Conservation (phyloP, 495 filamentous ascomycete genomes). For the Pseudomonodictys pantanalensis region DNA sequence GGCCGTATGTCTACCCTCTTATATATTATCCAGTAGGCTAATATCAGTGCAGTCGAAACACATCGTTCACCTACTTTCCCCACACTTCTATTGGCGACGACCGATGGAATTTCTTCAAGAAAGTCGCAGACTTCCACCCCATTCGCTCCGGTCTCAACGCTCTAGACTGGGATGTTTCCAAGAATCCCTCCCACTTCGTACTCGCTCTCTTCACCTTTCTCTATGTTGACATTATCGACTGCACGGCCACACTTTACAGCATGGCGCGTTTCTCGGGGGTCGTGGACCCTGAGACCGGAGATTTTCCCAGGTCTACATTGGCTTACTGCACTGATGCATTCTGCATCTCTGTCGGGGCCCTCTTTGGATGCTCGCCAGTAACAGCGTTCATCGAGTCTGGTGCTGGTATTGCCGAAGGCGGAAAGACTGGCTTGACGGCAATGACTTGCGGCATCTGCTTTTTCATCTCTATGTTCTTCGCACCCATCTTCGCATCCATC, state of each 20-base stretch:
- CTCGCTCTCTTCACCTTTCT: slow-evolving; percentile 80
- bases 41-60: slow-evolving; percentile 47
- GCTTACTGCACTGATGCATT: slow-evolving; percentile 80
- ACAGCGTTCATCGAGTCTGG: slow-evolving; percentile 84
- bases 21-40: not conserved
- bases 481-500: slow-evolving; percentile 58
- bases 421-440: slow-evolving; percentile 77
- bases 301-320: slow-evolving; percentile 76
- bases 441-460: slow-evolving; percentile 74
- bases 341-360: slow-evolving; percentile 71
- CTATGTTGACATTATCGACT: slow-evolving; percentile 82
- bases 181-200: slow-evolving; percentile 66
- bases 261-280: slow-evolving; percentile 80
- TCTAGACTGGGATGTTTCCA: slow-evolving; percentile 65
- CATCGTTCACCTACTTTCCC: slow-evolving; percentile 73
- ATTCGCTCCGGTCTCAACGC: slow-evolving; percentile 64
- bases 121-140: slow-evolving; percentile 75
- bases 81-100: slow-evolving; percentile 60
- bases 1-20: slow-evolving; percentile 50
- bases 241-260: slow-evolving; percentile 74
- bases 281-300: slow-evolving; percentile 67
- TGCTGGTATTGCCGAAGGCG: slow-evolving; percentile 80
- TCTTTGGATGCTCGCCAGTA: slow-evolving; percentile 72
- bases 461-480: slow-evolving; percentile 72
- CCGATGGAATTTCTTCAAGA: slow-evolving; percentile 76